These are phyloP conservation scores for Eucalyptus tenuipes DNA, from an alignment of 345 rosid genomes.

Conservation along the genomic window DNA sequence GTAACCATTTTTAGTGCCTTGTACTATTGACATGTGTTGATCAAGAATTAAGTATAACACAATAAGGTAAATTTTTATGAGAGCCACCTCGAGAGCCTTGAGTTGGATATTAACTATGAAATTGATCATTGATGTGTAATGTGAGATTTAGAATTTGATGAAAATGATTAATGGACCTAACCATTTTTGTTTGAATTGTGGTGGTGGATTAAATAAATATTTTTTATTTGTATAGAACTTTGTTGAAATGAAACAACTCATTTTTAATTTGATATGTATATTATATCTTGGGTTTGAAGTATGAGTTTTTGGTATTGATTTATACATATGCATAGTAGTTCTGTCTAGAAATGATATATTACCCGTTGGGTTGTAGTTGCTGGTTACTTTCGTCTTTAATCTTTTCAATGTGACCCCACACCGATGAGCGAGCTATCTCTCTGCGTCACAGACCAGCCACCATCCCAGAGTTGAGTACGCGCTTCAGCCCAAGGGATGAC, in stretches of 20 bases:
- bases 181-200: not conserved
- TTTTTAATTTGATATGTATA: too few relatives aligned
- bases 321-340: too few relatives aligned
- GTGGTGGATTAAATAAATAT: not conserved
- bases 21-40: not conserved
- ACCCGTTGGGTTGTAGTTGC: not conserved
- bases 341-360: not conserved
- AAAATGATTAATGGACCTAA: not conserved
- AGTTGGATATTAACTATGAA: too few relatives aligned
- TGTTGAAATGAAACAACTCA: not conserved
- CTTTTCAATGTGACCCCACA: not conserved
- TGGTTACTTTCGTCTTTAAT: not conserved
- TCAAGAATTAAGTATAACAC: accelerated
- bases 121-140: not conserved
- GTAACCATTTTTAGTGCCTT: accelerated
- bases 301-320: too few relatives aligned
- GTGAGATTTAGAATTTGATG: not conserved
- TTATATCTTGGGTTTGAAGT: not conserved
- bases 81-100: not conserved
- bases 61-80: too few relatives aligned
- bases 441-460: not conserved
- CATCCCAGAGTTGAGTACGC: not conserved
- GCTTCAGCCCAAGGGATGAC: not conserved
- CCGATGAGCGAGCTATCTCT: not conserved
- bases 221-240: not conserved